Evolutionary conservation across 306 rosid species (phyloP), one percentile per base, ranked within the genome.

Genomic region (Oxytropis ochrocephala): DNA sequence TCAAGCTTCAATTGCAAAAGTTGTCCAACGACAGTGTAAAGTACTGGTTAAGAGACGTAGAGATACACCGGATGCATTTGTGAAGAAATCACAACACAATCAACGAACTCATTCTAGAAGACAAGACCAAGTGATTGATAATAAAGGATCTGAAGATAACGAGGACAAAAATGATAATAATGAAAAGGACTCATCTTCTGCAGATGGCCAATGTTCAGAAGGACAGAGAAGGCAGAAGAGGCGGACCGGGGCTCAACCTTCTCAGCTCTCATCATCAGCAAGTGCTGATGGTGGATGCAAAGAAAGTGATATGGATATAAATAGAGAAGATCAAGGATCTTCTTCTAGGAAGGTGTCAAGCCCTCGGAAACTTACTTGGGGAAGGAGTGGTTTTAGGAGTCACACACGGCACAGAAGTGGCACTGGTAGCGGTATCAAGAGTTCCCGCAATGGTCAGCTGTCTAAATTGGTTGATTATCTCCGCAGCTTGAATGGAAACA

Each of bases 311-410:
- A 49, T 79, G 13, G 91, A 85, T 72, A 69, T 67, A 70, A 79
- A 78, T 58, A 84, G 82, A 79, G 92, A 86, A 61, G 85, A 49
- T 60, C 80, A 55, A 24, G 88, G 91, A 76, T 67, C 78, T 70
- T 49, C 54, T 48, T 79, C 90, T 50, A 88, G 95, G 71, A 83
- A 76, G 58, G 78, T 76, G 46, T 75, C 85, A 79, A 90, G 80
- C 78, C 82, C 91, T 58, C 85, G 80, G 64, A 86, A 79, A 68
- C 93, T 86, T 70, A 85, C 91, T 42, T 91, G 97, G 97, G 97
- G 97, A 63, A 74, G 93, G 68, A 96, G 93, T 64, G 93, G 97
- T 50, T 84, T 85, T 63, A 87, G 97, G 50, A 91, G 96, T 67
- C 75, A 86, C 78, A 84, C 91, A 11, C 79, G 97, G 44, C 81